phyloP scores from a whole-genome alignment of 768 basidiomycete species.

The Amanita polypyramis region DNA sequence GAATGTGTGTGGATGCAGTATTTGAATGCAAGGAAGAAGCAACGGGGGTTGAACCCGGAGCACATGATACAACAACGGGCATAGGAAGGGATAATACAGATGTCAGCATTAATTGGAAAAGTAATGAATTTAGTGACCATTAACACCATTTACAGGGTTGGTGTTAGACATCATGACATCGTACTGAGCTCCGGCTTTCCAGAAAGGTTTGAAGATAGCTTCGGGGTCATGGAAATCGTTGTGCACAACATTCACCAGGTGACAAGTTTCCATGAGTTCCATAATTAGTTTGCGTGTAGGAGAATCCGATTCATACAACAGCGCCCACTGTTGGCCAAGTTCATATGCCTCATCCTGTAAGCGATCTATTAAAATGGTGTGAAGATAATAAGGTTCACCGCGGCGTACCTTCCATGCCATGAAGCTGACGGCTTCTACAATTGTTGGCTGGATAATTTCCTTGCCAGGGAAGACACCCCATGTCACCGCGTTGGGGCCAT shows the following conservation, averaged over 20 bases:
- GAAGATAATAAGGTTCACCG: not conserved
- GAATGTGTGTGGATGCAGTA: slow-evolving; percentile 5
- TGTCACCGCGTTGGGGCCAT: slow-evolving; percentile 96
- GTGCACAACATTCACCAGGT: slow-evolving; percentile 92
- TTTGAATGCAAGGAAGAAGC: slow-evolving; percentile 18
- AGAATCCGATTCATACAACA: slow-evolving; percentile 71
- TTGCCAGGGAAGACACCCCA: slow-evolving; percentile 99
- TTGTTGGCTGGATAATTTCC: slow-evolving; percentile 92
- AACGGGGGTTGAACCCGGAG: slow-evolving; percentile 86
- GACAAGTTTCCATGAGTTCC: slow-evolving; percentile 69
- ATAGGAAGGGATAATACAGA: slow-evolving; percentile 13
- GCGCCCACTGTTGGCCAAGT: slow-evolving; percentile 86
- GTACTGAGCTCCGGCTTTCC: slow-evolving; percentile 62
- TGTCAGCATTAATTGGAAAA: slow-evolving; percentile 2
- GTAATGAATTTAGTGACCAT: slow-evolving; percentile 25
- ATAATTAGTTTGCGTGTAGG: slow-evolving; percentile 65
- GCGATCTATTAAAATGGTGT: slow-evolving; percentile 5
- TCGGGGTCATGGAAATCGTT: slow-evolving; percentile 85
- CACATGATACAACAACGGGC: slow-evolving; percentile 16
- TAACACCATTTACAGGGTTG: slow-evolving; percentile 32
- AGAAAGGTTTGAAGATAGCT: slow-evolving; percentile 83
- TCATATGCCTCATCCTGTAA: slow-evolving; percentile 90
- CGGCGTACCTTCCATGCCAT: slow-evolving; percentile 89
- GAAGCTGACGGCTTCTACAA: slow-evolving; percentile 95
- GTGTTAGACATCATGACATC: slow-evolving; percentile 25